Evolutionary conservation across 2,329 filamentous ascomycete species (phyloP), one percentile per base, ranked within the genome.

Genomic region (Chaetomium olivaceum): DNA sequence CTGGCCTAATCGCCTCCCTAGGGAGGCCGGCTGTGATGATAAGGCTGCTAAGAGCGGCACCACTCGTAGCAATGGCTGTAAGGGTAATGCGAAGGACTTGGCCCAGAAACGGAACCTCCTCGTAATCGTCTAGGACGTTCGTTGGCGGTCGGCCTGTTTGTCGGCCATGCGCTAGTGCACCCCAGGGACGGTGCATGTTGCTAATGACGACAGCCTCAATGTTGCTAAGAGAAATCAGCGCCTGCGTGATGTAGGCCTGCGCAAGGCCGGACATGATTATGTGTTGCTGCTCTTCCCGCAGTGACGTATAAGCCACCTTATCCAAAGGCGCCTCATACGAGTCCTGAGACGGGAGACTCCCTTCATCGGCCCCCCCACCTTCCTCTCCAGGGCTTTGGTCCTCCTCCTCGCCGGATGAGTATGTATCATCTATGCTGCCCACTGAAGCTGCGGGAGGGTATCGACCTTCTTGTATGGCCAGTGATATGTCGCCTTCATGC

Each of bases 101-200:
- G 57, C 57, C 57, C 23, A 59, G 39, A 59, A 59, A 59, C 39
- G 57, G 57, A 59, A 59, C 57, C 57, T 59, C 57, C 19, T 29
- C 23, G 25, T 59, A 59, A 50, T 59, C 57, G 57, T 48, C 16
- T 27, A 61, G 46, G 58, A 14, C 48, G 58, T 61, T 61, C 23
- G 58, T 61, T 52, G 58, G 58, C 46, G 58, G 58, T 61, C 51
- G 29, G 39, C 58, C 58, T 54, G 48, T 61, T 61, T 61, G 48
- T 61, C 58, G 58, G 58, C 58, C 48, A 61, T 52, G 29, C 58
- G 58, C 58, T 61, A 61, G 48, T 52, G 58, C 48, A 61, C 58
- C 58, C 58, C 46, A 61, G 58, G 58, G 58, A 46, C 58, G 58
- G 58, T 61, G 58, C 46, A 51, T 61, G 46, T 61, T 61, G 58